Evolutionary conservation across 768 basidiomycete species (phyloP).

Genomic region (Nidularia sp.): DNA sequence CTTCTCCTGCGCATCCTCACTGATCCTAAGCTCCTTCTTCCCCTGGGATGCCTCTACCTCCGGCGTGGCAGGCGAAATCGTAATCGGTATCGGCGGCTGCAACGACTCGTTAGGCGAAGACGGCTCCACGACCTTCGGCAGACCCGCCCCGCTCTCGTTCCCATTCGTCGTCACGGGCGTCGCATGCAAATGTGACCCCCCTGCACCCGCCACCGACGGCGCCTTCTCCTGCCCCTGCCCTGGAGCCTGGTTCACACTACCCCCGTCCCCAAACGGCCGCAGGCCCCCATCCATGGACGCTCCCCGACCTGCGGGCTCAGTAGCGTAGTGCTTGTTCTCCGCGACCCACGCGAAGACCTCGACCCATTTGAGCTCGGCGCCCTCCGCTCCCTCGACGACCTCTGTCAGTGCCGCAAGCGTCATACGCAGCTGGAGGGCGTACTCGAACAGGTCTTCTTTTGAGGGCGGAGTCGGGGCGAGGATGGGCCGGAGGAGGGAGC

Average conservation of each 20-base stretch:
- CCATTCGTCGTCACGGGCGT: neutral
- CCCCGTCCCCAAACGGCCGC: no score
- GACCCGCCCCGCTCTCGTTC: neutral
- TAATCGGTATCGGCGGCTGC: conserved; percentile 44
- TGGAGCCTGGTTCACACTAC: no score
- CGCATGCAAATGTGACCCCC: no score
- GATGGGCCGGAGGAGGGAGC: conserved; percentile 15
- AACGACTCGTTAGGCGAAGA: conserved; percentile 5
- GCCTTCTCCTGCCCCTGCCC: no score
- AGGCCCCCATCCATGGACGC: no score
- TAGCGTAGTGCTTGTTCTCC: conserved; percentile 31
- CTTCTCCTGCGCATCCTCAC: no score
- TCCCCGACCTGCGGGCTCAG: neutral
- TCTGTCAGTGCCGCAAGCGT: conserved; percentile 81
- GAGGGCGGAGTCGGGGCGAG: conserved; percentile 33
- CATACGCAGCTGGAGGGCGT: conserved; percentile 81
- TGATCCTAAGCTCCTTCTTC: no score
- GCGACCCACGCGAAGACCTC: conserved; percentile 88
- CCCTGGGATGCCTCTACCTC: conserved; percentile 12
- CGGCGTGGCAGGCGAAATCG: conserved; percentile 60
- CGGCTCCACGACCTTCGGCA: neutral
- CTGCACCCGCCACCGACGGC: no score
- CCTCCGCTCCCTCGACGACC: conserved; percentile 79
- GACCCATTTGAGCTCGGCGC: conserved; percentile 75
- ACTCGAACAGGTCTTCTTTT: conserved; percentile 62